A percentile compares a stretch with the other conserved stretches of the same genome.
phyloP scores from a whole-genome alignment of 208 protist genomes.

The Trypanosomatidae sp. region DNA sequence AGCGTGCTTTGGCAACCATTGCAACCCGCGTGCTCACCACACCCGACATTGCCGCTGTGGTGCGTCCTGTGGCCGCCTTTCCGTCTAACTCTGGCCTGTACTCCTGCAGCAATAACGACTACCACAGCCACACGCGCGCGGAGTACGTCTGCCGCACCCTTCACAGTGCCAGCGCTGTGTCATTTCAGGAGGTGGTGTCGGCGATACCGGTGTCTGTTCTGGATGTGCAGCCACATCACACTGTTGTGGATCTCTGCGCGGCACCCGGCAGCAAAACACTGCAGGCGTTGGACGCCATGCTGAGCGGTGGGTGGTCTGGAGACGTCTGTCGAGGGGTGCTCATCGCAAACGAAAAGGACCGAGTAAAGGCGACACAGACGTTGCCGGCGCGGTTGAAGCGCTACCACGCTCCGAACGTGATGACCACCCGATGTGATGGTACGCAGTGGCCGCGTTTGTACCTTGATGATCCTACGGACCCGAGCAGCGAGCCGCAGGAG shows the following conservation, averaged over 20 bases:
- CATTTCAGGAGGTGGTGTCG: constrained; percentile 91
- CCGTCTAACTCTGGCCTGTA: constrained; percentile 44
- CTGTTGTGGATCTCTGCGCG: constrained; percentile 89
- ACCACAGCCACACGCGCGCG: constrained; percentile 63
- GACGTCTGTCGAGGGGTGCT: constrained; percentile 60
- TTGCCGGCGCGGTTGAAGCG: constrained; percentile 89
- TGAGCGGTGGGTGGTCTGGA: constrained; percentile 42
- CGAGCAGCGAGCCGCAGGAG: constrained; percentile 30
- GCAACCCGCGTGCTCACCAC: constrained; percentile 42
- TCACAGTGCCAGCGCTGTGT: constrained; percentile 80
- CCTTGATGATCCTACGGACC: constrained; percentile 15
- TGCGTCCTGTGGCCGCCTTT: constrained; percentile 38
- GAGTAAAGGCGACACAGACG: constrained; percentile 92
- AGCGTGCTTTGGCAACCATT: constrained; percentile 40
- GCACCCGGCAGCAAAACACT: constrained; percentile 92
- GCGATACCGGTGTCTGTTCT: constrained; percentile 79
- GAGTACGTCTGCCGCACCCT: constrained; percentile 85
- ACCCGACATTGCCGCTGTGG: constrained; percentile 28
- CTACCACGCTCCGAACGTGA: constrained; percentile 85
- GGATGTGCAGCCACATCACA: constrained; percentile 73
- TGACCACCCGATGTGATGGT: constrained; percentile 88
- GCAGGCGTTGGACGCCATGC: constrained; percentile 85
- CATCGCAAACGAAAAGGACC: constrained; percentile 90
- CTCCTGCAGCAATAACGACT: constrained; percentile 73
- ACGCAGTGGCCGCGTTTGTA: constrained; percentile 87